Conservation (phyloP, 1,284 basidiomycete genomes). For the Vanrija sp. region DNA sequence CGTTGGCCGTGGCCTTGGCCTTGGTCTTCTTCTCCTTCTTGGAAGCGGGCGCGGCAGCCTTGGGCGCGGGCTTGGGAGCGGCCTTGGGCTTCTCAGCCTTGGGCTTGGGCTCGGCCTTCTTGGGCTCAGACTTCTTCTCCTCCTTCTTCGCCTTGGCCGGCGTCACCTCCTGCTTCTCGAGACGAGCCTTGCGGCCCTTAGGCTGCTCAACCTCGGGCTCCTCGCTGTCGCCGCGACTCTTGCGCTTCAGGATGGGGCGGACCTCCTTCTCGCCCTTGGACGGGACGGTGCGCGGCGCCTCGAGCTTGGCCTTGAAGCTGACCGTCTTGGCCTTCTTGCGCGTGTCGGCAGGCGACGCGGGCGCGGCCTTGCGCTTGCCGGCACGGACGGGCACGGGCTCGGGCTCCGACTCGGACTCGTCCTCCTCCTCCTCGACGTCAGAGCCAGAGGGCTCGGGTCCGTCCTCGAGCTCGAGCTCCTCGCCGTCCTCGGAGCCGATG, state of each 20-base stretch:
- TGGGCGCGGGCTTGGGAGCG: background rate
- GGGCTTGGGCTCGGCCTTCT: slow-evolving; percentile 8
- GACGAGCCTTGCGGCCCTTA: background rate
- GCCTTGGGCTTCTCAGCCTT: slow-evolving; percentile 9
- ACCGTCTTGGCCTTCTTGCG: slow-evolving; percentile 26
- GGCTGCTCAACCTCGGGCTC: background rate
- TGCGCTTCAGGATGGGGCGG: slow-evolving; percentile 14
- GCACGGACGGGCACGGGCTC: slow-evolving; percentile 18
- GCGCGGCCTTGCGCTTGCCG: slow-evolving; percentile 17
- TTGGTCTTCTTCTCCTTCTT: slow-evolving; percentile 8
- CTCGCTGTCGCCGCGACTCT: background rate
- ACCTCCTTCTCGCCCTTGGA: slow-evolving; percentile 7
- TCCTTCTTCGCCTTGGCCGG: background rate
- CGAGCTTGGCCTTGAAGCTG: slow-evolving; percentile 24
- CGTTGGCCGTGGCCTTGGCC: slow-evolving; percentile 6
- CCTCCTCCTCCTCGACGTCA: slow-evolving; percentile 33
- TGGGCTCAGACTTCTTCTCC: slow-evolving; percentile 7
- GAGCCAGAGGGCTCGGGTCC: slow-evolving; percentile 42
- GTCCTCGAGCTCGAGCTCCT: slow-evolving; percentile 43
- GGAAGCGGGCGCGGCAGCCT: background rate
- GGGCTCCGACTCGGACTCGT: slow-evolving; percentile 28
- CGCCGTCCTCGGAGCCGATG: slow-evolving; percentile 38
- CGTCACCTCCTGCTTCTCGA: slow-evolving; percentile 2
- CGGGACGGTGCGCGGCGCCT: slow-evolving; percentile 18
- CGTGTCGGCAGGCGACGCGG: slow-evolving; percentile 11